Conservation (phyloP, 352 stramenopile genomes). For the Pythium apleroticum region DNA sequence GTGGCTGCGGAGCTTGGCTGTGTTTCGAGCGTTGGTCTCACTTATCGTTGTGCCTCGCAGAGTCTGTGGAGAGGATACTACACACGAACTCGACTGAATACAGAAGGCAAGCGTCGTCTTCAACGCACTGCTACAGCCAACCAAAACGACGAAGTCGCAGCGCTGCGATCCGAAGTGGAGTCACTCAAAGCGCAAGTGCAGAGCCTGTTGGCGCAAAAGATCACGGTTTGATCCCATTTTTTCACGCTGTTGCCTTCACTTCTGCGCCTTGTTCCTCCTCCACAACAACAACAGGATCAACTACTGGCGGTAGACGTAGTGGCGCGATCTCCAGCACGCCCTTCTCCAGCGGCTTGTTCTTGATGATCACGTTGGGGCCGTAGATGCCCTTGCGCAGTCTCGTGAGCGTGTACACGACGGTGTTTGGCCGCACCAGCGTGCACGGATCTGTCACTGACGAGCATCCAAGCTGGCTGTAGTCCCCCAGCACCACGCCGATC, state of each 20-base stretch:
- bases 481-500: conserved; percentile 68
- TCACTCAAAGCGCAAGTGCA: conserved; percentile 12
- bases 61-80: conserved; percentile 28
- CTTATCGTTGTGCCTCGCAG: conserved; percentile 8
- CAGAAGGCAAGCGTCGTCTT: neutral
- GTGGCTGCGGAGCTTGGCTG: neutral
- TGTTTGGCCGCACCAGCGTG: conserved; percentile 59
- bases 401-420: conserved; percentile 67
- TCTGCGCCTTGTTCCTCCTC: neutral
- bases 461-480: conserved; percentile 71
- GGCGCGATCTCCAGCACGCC: conserved; percentile 59
- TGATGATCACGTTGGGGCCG: conserved; percentile 64
- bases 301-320: conserved; percentile 1
- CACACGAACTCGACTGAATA: neutral
- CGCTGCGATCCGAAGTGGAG: conserved; percentile 10
- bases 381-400: conserved; percentile 68
- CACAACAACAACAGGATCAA: neutral
- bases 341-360: conserved; percentile 78
- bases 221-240: neutral
- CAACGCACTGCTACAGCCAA: neutral
- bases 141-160: neutral
- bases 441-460: conserved; percentile 71
- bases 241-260: neutral
- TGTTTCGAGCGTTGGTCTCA: neutral
- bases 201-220: neutral